phyloP scores from a whole-genome alignment of 2,329 filamentous ascomycete genomes.

The Pyrenochaeta sp. region DNA sequence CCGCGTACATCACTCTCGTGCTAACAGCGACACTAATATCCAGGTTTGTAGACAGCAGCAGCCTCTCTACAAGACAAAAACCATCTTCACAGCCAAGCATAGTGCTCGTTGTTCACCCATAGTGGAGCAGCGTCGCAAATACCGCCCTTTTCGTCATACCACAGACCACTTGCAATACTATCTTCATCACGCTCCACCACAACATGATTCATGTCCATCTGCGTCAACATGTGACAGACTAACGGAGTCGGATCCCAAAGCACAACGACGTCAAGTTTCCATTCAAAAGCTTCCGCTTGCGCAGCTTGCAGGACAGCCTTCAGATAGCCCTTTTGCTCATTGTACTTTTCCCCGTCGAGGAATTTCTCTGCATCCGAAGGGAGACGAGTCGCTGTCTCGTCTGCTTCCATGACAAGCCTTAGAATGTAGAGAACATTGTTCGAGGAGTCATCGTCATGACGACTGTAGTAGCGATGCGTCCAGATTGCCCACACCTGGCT shows the following conservation, averaged over 20 bases:
- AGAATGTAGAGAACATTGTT: conserved; percentile 73
- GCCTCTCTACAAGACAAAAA: not conserved
- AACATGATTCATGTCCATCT: conserved; percentile 18
- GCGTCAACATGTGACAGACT: conserved; percentile 25
- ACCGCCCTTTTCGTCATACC: conserved; percentile 61
- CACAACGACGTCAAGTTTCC: conserved; percentile 72
- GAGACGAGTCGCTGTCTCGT: conserved; percentile 16
- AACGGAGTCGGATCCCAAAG: conserved; percentile 79
- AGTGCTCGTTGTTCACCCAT: conserved; percentile 47
- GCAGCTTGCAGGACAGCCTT: conserved; percentile 70
- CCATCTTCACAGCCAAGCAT: conserved; percentile 36
- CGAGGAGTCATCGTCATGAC: conserved; percentile 51
- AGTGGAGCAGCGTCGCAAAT: conserved; percentile 11
- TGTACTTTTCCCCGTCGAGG: conserved; percentile 50
- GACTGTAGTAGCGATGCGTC: conserved; percentile 59
- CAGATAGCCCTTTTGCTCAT: conserved; percentile 18
- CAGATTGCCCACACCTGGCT: conserved; percentile 73
- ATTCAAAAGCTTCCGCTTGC: conserved; percentile 71
- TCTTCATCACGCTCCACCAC: conserved; percentile 64
- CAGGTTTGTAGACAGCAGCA: not conserved
- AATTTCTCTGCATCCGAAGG: conserved; percentile 5
- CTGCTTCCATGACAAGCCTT: conserved; percentile 68
- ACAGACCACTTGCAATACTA: conserved; percentile 73
- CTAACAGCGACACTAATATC: not conserved
- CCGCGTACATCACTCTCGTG: not conserved